Base-by-base conservation (phyloP, 805 yeast genomes). In the Saccharomycopsis synnaedendra region DNA sequence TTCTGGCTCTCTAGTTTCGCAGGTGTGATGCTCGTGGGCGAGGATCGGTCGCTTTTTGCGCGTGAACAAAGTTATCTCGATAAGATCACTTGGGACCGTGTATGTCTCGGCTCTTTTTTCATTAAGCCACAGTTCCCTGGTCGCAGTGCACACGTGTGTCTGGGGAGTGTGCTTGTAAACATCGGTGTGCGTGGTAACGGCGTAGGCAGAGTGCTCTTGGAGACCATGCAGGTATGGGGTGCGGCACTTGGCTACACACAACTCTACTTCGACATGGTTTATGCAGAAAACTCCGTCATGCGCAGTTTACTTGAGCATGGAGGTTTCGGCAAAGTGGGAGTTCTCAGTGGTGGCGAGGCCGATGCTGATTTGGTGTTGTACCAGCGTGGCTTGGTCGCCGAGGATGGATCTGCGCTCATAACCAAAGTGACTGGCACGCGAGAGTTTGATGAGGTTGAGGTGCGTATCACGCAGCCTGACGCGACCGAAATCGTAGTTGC, bases 121-220 rank as follows among this genome's bases (percentile, higher is more conserved):
- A 72, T 90, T 52, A 83, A 83, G 54, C 93, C 97, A 2, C 84
- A 86, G 57, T 90, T 82, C 60, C 96, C 97, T 0, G 97, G 97
- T 1, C 69, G 97, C 41, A 82, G 93, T 19, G 79, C 95, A 0
- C 97, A 90, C 60, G 82, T 93, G n/a, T 88, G 95, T 57, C 85
- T 95, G 0, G 95, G 86, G 1, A 82, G 82, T 27, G 84, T 90
- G 56, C 66, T 90, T 35, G 97, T 90, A 3, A 88, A 90, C 63
- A 93, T 95, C 3, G 95, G 95, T 54, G 86, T 86, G 56, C 69
- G 98, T 57, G 88, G 90, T 30, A 85, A 84, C 60, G 96, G 97
- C 4, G 85, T 93, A 31, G 98, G 97, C 4, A 70, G 82, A 47
- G 83, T 93, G 0, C 63, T 93, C 52, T 80, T 85, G 11, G 95